phyloP scores from a whole-genome alignment of 768 basidiomycete genomes.

The Trametopsis cervina region DNA sequence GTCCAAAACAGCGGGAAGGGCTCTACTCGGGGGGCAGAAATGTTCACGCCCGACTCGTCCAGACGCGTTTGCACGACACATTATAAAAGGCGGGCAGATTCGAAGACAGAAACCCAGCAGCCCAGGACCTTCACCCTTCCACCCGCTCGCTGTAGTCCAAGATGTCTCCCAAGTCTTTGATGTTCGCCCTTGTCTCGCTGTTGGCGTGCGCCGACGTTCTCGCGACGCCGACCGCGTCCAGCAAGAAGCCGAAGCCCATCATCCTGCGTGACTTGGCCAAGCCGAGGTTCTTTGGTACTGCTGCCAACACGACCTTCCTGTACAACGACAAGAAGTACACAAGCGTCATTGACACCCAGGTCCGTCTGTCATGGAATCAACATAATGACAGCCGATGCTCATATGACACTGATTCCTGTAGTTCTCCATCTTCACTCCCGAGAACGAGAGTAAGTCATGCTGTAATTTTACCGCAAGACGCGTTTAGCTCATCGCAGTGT shows the following conservation, averaged over 20 bases:
- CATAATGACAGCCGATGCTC: too few relatives aligned
- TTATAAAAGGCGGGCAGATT: too few relatives aligned
- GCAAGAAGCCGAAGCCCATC: not conserved
- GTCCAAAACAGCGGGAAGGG: not conserved
- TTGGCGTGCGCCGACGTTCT: not conserved
- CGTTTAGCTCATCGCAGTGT: not conserved
- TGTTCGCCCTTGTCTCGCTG: not conserved
- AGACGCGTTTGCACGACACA: too few relatives aligned
- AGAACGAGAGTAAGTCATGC: constrained; percentile 11
- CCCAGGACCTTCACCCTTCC: not conserved
- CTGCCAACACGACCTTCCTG: constrained; percentile 10
- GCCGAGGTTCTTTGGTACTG: constrained; percentile 11
- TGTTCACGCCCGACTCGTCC: not conserved
- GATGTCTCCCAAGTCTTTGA: not conserved
- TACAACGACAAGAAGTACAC: constrained; percentile 11
- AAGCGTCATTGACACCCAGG: constrained; percentile 7
- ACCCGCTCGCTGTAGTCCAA: not conserved
- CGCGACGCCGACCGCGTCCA: not conserved
- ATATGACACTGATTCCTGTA: not conserved
- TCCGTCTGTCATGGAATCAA: not conserved
- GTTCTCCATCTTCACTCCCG: constrained; percentile 12
- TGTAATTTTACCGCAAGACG: not conserved
- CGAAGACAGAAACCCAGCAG: not conserved
- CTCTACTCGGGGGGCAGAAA: not conserved
- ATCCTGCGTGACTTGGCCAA: constrained; percentile 8